Evolutionary conservation across 305 asterid genomes (phyloP).

Genomic region (Fraxinus greggii): DNA sequence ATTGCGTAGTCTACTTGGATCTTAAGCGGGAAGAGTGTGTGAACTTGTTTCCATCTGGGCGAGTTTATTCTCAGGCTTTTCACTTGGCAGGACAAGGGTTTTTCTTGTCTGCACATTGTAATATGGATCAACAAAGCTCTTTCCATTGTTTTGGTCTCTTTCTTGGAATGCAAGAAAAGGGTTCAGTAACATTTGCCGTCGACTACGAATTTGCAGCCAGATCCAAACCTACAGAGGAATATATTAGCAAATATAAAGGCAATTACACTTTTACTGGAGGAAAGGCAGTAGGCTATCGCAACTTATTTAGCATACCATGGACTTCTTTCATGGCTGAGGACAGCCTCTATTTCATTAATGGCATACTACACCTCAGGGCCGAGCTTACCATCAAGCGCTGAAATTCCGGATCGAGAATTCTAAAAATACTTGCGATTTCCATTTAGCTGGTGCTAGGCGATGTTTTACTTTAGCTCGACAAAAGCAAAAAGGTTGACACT

Average conservation of each 20-base stretch:
- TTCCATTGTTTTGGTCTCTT: slow-evolving; percentile 25
- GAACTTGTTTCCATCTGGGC: slow-evolving; percentile 29
- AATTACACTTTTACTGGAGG: slow-evolving; percentile 30
- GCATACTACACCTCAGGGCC: slow-evolving; percentile 31
- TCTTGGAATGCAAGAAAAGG: slow-evolving; percentile 35
- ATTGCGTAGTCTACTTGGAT: slow-evolving; percentile 34
- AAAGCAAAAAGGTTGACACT: neutral
- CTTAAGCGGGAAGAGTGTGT: slow-evolving; percentile 34
- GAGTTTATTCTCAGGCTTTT: slow-evolving; percentile 26
- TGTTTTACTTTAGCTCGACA: neutral
- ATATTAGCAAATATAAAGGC: slow-evolving; percentile 16
- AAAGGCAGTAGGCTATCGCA: slow-evolving; percentile 30
- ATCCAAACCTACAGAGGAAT: slow-evolving; percentile 26
- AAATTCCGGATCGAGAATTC: neutral
- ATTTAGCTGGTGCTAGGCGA: neutral
- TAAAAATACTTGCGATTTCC: neutral
- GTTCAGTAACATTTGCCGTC: slow-evolving; percentile 24
- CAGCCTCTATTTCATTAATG: slow-evolving; percentile 35
- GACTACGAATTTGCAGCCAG: slow-evolving; percentile 29
- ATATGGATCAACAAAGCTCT: slow-evolving; percentile 33
- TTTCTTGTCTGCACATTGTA: slow-evolving; percentile 31
- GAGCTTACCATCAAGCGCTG: slow-evolving; percentile 29
- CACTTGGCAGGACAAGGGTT: slow-evolving; percentile 33
- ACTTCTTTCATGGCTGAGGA: slow-evolving; percentile 36
- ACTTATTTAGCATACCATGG: slow-evolving; percentile 30